Percentiles rank a stretch among this genome's conserved stretches.
phyloP scores from a whole-genome alignment of 495 filamentous ascomycete species.

The Bacidia rubella region DNA sequence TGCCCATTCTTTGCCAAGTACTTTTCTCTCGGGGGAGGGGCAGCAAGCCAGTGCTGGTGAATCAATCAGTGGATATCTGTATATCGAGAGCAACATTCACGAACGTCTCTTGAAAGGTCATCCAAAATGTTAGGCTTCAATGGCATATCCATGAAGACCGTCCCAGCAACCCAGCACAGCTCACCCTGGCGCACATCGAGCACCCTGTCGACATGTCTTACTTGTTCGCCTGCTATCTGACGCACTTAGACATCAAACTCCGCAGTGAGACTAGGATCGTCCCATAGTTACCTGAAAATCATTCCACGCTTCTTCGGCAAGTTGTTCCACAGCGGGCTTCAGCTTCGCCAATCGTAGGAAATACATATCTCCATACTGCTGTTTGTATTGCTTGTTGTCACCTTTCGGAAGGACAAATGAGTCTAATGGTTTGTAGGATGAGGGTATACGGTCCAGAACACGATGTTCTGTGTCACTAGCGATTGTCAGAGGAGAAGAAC shows the following conservation, averaged over 20 bases:
- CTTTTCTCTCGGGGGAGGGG: slow-evolving; percentile 65
- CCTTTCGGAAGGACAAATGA: slow-evolving; percentile 59
- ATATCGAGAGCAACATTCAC: slow-evolving; percentile 18
- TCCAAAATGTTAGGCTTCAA: slow-evolving; percentile 95
- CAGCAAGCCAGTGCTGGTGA: slow-evolving; percentile 65
- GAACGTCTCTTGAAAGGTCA: slow-evolving; percentile 81
- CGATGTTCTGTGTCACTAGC: slow-evolving; percentile 30
- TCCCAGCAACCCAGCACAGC: slow-evolving; percentile 89
- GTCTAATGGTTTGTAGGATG: slow-evolving; percentile 59
- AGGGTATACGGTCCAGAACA: slow-evolving; percentile 34
- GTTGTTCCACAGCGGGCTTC: slow-evolving; percentile 66
- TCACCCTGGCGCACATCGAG: slow-evolving; percentile 92
- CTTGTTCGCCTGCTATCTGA: slow-evolving; percentile 63
- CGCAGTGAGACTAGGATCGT: background rate
- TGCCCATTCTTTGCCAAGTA: slow-evolving; percentile 47
- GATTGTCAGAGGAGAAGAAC: background rate
- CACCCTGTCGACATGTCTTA: slow-evolving; percentile 65
- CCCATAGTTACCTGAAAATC: slow-evolving; percentile 41
- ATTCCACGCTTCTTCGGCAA: slow-evolving; percentile 64
- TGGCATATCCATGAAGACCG: slow-evolving; percentile 93
- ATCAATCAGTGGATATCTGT: slow-evolving; percentile 4
- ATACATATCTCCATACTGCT: slow-evolving; percentile 97
- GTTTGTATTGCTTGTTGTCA: slow-evolving; percentile 64
- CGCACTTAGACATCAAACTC: background rate
- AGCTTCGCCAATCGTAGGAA: slow-evolving; percentile 80